These are phyloP conservation scores for Gentiana macrophylla DNA, from an alignment of 257 asterid genomes.

Conservation along the genomic window DNA sequence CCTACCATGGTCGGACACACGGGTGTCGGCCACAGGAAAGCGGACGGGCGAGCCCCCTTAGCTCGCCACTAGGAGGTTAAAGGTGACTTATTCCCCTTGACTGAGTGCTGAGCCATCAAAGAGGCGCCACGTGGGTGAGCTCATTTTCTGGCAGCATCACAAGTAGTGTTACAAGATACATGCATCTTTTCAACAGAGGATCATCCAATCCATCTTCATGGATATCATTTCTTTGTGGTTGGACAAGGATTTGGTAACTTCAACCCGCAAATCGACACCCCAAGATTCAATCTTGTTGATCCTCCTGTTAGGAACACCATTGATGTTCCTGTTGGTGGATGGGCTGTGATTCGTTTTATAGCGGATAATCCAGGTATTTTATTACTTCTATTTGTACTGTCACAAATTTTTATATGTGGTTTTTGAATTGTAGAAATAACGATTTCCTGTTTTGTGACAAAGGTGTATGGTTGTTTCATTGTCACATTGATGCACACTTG, in stretches of 20 bases:
- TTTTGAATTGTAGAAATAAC: background rate
- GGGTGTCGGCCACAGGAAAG: too few relatives aligned
- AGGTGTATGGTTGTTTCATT: slow-evolving; percentile 76
- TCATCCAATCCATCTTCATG: slow-evolving; percentile 32
- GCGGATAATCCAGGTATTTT: slow-evolving; percentile 31
- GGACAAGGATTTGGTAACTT: slow-evolving; percentile 26
- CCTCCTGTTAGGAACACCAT: slow-evolving; percentile 24
- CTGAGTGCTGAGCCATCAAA: too few relatives aligned
- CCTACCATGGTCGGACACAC: too few relatives aligned
- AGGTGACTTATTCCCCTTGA: too few relatives aligned
- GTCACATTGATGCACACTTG: slow-evolving; percentile 69
- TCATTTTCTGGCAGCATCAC: background rate
- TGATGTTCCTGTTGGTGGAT: slow-evolving; percentile 26
- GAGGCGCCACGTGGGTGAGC: too few relatives aligned
- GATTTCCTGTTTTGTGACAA: background rate
- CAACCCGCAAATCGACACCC: slow-evolving; percentile 19
- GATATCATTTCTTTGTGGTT: slow-evolving; percentile 21
- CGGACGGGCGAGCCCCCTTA: too few relatives aligned
- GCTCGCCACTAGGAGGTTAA: too few relatives aligned
- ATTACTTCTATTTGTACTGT: background rate
- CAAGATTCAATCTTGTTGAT: slow-evolving; percentile 24
- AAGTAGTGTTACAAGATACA: slow-evolving; percentile 24
- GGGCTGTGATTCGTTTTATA: slow-evolving; percentile 25
- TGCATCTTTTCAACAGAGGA: slow-evolving; percentile 21
- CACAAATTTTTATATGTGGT: background rate